phyloP scores from a whole-genome alignment of 2,329 filamentous ascomycete species.

The Cladorrhinum sp. region DNA sequence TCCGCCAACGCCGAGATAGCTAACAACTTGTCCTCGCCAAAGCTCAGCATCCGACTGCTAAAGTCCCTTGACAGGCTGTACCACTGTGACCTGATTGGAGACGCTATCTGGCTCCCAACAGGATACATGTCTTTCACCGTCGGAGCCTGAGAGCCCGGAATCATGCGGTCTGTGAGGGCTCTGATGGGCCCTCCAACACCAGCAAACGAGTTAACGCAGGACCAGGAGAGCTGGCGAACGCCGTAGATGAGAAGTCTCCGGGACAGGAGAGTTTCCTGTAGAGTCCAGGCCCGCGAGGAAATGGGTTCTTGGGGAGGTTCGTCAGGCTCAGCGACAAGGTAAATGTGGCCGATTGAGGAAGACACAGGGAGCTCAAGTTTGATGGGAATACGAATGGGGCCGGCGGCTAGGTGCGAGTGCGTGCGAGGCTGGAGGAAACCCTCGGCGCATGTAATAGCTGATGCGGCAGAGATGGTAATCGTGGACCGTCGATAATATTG shows the following conservation, averaged over 20 bases:
- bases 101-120: slow-evolving; percentile 3
- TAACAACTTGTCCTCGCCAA: slow-evolving; percentile 3
- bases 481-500: slow-evolving; percentile 13
- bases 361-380: not conserved
- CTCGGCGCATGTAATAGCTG: not conserved
- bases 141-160: slow-evolving; percentile 3
- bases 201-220: slow-evolving; percentile 11
- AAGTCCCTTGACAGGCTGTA: slow-evolving; percentile 3
- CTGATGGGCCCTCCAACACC: slow-evolving; percentile 3
- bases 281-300: slow-evolving; percentile 8
- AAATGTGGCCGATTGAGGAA: not conserved
- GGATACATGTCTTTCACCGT: slow-evolving; percentile 6
- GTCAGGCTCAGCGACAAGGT: not conserved
- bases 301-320: slow-evolving; percentile 3
- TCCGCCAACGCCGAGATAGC: slow-evolving; percentile 9
- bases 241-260: slow-evolving; percentile 11
- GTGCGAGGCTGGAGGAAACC: not conserved
- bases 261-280: slow-evolving; percentile 11
- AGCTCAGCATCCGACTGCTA: not conserved
- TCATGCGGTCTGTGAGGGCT: not conserved
- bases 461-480: slow-evolving; percentile 12
- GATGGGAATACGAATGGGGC: not conserved
- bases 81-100: slow-evolving; percentile 5
- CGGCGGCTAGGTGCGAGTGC: not conserved
- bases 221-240: slow-evolving; percentile 9